phyloP scores from a whole-genome alignment of 2,329 filamentous ascomycete genomes.

The Phoma sp. region DNA sequence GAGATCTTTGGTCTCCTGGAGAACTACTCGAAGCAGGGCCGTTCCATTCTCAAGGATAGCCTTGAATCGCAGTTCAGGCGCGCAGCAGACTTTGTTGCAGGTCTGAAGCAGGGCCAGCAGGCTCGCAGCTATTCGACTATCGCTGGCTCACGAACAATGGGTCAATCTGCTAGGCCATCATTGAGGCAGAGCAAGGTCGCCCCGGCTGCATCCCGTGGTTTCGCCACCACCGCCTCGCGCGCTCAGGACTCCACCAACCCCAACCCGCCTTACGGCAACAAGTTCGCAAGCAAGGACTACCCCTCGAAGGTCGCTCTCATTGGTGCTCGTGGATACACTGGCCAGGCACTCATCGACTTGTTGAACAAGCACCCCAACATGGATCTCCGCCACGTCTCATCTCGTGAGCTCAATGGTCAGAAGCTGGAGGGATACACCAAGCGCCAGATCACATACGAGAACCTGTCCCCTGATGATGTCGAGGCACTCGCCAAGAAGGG shows the following conservation, averaged over 20 bases:
- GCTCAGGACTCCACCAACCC: conserved; percentile 71
- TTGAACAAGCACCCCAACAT: conserved; percentile 88
- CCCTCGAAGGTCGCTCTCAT: conserved; percentile 86
- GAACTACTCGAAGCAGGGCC: conserved; percentile 82
- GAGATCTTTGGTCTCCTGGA: conserved; percentile 84
- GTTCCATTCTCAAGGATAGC: conserved; percentile 88
- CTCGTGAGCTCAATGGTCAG: conserved; percentile 87
- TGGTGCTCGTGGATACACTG: conserved; percentile 92
- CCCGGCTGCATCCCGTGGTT: conserved; percentile 55
- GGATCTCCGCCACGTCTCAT: conserved; percentile 90
- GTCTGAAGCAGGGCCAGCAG: conserved; percentile 67
- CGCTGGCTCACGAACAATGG: conserved; percentile 48
- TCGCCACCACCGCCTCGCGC: conserved; percentile 60
- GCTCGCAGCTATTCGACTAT: conserved; percentile 69
- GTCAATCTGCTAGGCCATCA: conserved; percentile 35
- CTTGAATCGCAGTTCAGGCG: conserved; percentile 84
- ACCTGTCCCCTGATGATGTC: conserved; percentile 85
- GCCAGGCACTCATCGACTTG: conserved; percentile 86
- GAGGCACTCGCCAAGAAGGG: conserved; percentile 82
- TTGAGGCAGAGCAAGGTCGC: conserved; percentile 37
- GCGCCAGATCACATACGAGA: conserved; percentile 91
- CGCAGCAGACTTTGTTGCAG: conserved; percentile 74
- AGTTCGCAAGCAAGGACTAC: conserved; percentile 82
- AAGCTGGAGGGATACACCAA: conserved; percentile 90
- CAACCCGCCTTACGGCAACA: conserved; percentile 87